A percentile compares a stretch with the other conserved stretches of the same genome.
Evolutionary conservation across 108 stramenopile genomes (phyloP).

Genomic region (Cyclostephanos tholiformis): DNA sequence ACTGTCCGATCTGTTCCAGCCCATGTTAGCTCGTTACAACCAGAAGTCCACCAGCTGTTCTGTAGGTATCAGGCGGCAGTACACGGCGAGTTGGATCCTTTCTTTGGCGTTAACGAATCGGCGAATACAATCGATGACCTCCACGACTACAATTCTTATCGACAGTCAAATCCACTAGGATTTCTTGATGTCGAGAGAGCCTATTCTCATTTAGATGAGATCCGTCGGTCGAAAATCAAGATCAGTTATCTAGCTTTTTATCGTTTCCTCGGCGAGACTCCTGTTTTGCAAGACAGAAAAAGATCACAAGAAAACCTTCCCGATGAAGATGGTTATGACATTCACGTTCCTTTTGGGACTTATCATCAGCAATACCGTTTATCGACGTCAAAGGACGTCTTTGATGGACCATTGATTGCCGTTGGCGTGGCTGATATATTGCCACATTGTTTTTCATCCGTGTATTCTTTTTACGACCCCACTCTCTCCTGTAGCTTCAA

Average conservation of each 20-base stretch:
- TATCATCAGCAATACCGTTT: constrained; percentile 93
- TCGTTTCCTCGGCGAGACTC: constrained; percentile 79
- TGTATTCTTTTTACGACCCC: constrained; percentile 96
- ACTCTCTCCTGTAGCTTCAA: constrained; percentile 64
- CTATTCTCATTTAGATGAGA: constrained; percentile 45
- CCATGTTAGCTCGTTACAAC: constrained; percentile 64
- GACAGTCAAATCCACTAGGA: constrained; percentile 22
- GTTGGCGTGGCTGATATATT: constrained; percentile 95
- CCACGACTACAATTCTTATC: constrained; percentile 19
- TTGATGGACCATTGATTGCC: constrained; percentile 78
- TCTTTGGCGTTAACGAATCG: constrained; percentile 22
- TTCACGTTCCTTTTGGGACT: constrained; percentile 57
- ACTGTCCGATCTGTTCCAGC: constrained; percentile 69
- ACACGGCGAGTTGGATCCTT: constrained; percentile 81
- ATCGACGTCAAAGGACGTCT: constrained; percentile 38
- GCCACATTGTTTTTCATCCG: constrained; percentile 89
- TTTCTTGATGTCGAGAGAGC: constrained; percentile 52
- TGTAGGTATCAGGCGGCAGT: constrained; percentile 67
- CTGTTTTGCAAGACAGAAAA: constrained; percentile 28
- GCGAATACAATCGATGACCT: constrained; percentile 10
- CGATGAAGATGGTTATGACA: constrained; percentile 40
- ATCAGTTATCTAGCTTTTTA: constrained; percentile 55
- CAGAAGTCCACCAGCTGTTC: constrained; percentile 79
- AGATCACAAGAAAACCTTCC: neutral
- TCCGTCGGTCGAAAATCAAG: constrained; percentile 37